These are phyloP conservation scores for Picea sitchensis DNA, from an alignment of 75 land plant species.

Conservation along the genomic window DNA sequence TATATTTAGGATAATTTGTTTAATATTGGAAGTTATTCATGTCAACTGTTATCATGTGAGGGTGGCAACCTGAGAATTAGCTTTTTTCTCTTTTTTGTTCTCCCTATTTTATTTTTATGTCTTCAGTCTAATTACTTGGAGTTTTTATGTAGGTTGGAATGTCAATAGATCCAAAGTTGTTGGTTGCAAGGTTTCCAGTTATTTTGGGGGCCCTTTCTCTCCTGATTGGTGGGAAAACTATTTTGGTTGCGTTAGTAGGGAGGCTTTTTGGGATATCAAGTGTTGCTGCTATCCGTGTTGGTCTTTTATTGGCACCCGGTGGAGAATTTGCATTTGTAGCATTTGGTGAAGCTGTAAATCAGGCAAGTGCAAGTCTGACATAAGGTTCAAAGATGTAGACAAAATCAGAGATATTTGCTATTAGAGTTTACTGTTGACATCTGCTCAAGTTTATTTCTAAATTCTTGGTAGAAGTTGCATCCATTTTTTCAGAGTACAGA, in stretches of 20 bases:
- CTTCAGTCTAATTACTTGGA: neutral
- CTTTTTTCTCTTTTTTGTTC: neutral
- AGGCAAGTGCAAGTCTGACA: constrained; percentile 33
- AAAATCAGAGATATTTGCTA: neutral
- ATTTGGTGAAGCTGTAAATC: constrained; percentile 99
- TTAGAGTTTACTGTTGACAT: neutral
- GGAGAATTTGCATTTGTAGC: constrained; percentile 99
- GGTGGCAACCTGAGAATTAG: neutral
- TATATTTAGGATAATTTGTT: neutral
- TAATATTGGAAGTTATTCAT: neutral
- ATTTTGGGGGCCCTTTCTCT: constrained; percentile 59
- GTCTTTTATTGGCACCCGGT: constrained; percentile 97
- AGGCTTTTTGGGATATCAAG: constrained; percentile 82
- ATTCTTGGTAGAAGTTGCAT: too few relatives aligned
- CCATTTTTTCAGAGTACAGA: too few relatives aligned
- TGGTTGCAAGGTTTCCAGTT: constrained; percentile 72
- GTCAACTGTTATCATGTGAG: neutral
- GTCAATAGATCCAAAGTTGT: constrained; percentile 97
- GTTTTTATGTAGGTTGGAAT: constrained; percentile 82
- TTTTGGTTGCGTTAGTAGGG: constrained; percentile 79
- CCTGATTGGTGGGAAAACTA: constrained; percentile 78
- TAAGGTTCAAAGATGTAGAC: neutral
- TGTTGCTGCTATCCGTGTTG: constrained; percentile 87
- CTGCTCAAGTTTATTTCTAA: too few relatives aligned
- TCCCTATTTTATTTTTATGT: neutral